Evolutionary conservation across 2,329 filamentous ascomycete genomes (phyloP), one percentile per base, ranked within the genome.

Genomic region (Biscogniauxia sp.): DNA sequence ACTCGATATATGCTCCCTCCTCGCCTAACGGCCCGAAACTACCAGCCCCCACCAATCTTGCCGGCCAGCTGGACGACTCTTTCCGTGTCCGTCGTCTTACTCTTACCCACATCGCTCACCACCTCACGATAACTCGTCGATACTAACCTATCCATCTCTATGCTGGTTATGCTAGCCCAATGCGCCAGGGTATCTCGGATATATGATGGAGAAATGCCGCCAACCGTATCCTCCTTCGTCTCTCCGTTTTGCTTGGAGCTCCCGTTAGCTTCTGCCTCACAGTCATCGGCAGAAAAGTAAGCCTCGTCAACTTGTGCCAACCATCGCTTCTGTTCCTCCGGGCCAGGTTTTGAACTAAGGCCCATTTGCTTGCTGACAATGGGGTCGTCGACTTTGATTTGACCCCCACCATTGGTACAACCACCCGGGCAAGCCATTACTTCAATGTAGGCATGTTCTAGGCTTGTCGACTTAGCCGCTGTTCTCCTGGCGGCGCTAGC

Each of bases 341-440:
- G 86, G 0, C 90, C 89, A 28, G 88, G 83, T 69, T 89, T 90
- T 32, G 76, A 74, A 2, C 75, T 73, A 15, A 79, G 67, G 2
- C 78, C 77, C 64, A 78, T 81, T 54, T 80, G 80, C 63, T 82
- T 81, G 51, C 80, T 70, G 9, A 88, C 77, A 13, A 86, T 78
- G 6, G 90, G 86, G 73, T 98, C 95, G 57, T 92, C 91, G 25
- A 92, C 86, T 72, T 97, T 97, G 73, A 99, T 88, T 79, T 99
- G 95, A 0, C 95, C 95, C 45, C 95, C 95, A 1, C 95, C 95
- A 70, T 99, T 99, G 58, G 95, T 99, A 78, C 95, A 99, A 2
- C 95, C 95, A n/a, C 95, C 95, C 0, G 95, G 95, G 75, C 95
- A 99, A 15, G 95, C 95, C 95, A 99, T 99, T 61, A 99, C 95